Percentiles rank a stretch among this genome's conserved stretches.
phyloP scores from a whole-genome alignment of 1,139 yeast species.

The Suhomyces yuchorum region DNA sequence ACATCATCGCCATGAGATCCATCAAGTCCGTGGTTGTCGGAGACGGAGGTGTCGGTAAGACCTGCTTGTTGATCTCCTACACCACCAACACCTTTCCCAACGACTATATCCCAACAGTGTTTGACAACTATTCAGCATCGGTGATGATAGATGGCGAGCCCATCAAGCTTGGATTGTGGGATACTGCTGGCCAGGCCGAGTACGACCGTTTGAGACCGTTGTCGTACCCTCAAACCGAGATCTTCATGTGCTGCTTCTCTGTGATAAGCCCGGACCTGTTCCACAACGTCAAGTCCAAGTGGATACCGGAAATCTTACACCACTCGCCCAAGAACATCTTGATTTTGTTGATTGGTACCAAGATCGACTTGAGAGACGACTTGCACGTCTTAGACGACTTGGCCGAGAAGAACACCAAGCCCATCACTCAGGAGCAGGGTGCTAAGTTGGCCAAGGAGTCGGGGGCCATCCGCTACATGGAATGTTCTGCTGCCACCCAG shows the following conservation, averaged over 20 bases:
- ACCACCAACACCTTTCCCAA: conserved; percentile 87
- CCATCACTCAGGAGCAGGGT: conserved; percentile 67
- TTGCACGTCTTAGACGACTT: conserved; percentile 73
- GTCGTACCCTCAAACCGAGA: conserved; percentile 91
- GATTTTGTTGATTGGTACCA: conserved; percentile 81
- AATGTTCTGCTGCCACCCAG: conserved; percentile 94
- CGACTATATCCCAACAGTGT: conserved; percentile 84
- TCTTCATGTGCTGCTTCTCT: conserved; percentile 84
- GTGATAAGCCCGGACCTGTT: conserved; percentile 81
- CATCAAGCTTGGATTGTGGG: conserved; percentile 87
- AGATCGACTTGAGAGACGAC: conserved; percentile 82
- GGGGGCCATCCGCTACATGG: conserved; percentile 75
- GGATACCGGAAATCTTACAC: conserved; percentile 89
- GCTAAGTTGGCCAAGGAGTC: conserved; percentile 66
- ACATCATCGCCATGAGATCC: conserved; percentile 64
- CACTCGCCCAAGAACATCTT: conserved; percentile 80
- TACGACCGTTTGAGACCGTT: conserved; percentile 89
- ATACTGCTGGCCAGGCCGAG: conserved; percentile 97
- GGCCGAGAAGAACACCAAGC: conserved; percentile 61
- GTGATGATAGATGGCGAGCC: conserved; percentile 83
- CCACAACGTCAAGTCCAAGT: conserved; percentile 69
- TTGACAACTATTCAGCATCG: conserved; percentile 57
- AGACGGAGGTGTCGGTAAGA: conserved; percentile 96
- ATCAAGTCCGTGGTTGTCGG: conserved; percentile 96
- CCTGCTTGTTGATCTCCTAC: conserved; percentile 86